Base-by-base conservation (phyloP, 2,329 filamentous ascomycete genomes). In the Aspergillus sp. region DNA sequence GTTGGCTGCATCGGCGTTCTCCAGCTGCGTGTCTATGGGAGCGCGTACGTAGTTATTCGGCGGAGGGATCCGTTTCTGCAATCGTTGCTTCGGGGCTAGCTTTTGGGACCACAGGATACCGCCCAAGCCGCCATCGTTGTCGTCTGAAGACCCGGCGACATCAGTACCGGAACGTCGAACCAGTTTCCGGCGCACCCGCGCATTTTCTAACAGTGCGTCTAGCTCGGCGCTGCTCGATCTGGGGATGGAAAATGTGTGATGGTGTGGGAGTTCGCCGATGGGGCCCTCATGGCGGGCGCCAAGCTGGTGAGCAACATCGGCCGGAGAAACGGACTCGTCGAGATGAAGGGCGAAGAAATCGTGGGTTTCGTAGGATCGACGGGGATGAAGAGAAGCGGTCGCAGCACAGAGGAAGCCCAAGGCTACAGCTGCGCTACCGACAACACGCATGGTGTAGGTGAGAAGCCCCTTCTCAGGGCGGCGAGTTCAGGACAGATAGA, bases 271-370 rank as follows among this genome's bases (percentile, higher is more conserved):
- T 65, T 89, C 83, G 59, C 89, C 88, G 16, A 97, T 80, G 44
- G 83, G 83, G 34, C 93, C 93, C 64, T 97, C 89, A 71, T 96
- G 87, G 42, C 82, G 79, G 45, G 96, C 78, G 17, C 89, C 91
- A 7, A 99, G 77, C 19, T 84, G 80, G 43, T 78, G 75, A 23
- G 91, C 91, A 58, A 97, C 79, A 19, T 71, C 61, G 38, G 87
- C 79, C 14, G 91, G 91, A 13, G 84, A 79, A 5, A 82, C 78
- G 34, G 81, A 78, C 11, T 82, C 76, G 54, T 88, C 83, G 65
- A 99, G 82, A 60, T 97, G 89, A 44, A 99, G 80, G 58, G 95
- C 91, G 71, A 97, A 97, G 76, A 96, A 97, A 72, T 99, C 93
- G 73, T 91, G 85, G 36, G 82, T 80, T 46, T 88, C 82, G 78